These are phyloP conservation scores for Setomelanomma holmii DNA, from an alignment of 2,329 filamentous ascomycete genomes.

Conservation along the genomic window DNA sequence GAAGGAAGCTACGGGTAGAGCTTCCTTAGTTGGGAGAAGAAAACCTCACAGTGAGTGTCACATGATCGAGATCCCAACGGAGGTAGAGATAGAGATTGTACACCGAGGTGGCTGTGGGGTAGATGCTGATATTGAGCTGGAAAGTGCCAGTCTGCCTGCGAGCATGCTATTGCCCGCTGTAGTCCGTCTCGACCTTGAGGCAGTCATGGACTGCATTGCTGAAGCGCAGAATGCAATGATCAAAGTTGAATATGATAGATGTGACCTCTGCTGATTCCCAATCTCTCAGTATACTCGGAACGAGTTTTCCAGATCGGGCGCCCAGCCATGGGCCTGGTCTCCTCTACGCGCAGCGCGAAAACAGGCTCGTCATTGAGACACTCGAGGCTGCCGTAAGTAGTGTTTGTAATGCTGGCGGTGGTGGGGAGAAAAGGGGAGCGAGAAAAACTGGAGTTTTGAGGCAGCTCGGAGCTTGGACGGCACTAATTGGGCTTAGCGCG, in stretches of 20 bases:
- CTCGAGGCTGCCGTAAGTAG: conserved; percentile 66
- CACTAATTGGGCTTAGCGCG: conserved; percentile 16
- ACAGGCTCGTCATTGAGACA: conserved; percentile 61
- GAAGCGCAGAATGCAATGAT: too few species aligned
- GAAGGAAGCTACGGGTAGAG: background rate
- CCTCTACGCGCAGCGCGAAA: conserved; percentile 74
- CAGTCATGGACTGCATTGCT: too few species aligned
- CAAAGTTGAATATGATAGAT: too few species aligned
- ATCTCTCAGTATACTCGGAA: conserved; percentile 68
- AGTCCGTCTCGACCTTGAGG: too few species aligned
- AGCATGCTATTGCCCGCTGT: too few species aligned
- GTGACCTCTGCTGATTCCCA: conserved; percentile 79
- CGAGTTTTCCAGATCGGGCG: conserved; percentile 71
- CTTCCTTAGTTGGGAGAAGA: background rate
- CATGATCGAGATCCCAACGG: background rate
- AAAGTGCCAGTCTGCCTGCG: too few species aligned
- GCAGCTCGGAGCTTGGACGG: conserved; percentile 22
- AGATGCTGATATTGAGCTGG: too few species aligned
- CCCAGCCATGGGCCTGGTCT: conserved; percentile 71
- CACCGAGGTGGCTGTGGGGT: too few species aligned
- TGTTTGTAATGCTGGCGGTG: conserved; percentile 64
- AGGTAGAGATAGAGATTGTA: background rate
- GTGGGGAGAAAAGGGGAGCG: conserved; percentile 52
- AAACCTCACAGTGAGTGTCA: background rate
- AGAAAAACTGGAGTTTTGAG: conserved; percentile 45